Conservation (phyloP, 768 basidiomycete genomes). For the Tylopilus felleus region DNA sequence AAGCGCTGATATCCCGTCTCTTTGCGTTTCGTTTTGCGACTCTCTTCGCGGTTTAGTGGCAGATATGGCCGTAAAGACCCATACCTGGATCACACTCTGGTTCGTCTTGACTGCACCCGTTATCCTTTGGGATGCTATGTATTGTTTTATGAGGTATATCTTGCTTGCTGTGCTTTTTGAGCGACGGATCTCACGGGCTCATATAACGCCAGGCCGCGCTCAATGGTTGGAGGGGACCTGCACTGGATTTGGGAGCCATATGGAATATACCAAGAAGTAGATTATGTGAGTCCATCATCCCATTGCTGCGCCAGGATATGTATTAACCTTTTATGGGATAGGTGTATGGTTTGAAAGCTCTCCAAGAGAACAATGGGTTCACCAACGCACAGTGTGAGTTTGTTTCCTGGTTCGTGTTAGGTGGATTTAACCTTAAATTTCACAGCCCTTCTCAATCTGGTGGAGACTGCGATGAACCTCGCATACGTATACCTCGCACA, state of each 20-base stretch:
- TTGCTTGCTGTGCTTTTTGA: too few species aligned
- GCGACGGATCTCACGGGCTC: background rate
- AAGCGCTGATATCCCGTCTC: background rate
- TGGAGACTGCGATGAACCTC: constrained; percentile 76
- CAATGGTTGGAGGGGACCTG: constrained; percentile 83
- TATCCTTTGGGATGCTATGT: constrained; percentile 77
- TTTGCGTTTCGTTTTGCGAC: background rate
- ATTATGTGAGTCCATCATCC: constrained; percentile 31
- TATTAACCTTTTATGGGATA: constrained; percentile 35
- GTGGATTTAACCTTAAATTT: background rate
- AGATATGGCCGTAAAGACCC: constrained; percentile 48
- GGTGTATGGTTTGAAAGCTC: constrained; percentile 71
- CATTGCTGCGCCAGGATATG: too few species aligned
- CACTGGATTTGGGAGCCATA: constrained; percentile 94
- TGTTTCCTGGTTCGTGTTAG: background rate
- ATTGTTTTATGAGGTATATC: constrained; percentile 70
- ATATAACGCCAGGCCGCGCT: constrained; percentile 60
- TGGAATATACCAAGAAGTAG: constrained; percentile 67
- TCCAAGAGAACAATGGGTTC: constrained; percentile 71
- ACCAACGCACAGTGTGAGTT: constrained; percentile 77
- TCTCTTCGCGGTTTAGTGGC: background rate
- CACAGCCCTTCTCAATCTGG: constrained; percentile 70
- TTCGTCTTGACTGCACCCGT: constrained; percentile 52
- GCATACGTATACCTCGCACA: constrained; percentile 75
- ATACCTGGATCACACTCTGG: constrained; percentile 64